Evolutionary conservation across 345 rosid genomes (phyloP).

Genomic region (Arabidopsis arenosa): DNA sequence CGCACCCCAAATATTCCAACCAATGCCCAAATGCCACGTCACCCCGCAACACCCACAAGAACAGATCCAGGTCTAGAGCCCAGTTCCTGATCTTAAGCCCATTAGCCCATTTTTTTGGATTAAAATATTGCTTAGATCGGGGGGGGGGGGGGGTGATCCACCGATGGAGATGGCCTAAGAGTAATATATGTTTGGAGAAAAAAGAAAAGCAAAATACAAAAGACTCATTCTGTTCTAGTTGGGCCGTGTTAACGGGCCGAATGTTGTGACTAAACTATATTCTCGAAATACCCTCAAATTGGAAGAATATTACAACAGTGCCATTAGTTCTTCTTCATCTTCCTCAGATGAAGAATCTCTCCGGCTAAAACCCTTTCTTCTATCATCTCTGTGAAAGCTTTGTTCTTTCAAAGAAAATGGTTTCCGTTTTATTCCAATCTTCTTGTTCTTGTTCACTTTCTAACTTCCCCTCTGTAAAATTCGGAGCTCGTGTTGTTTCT

Average conservation of each 20-base stretch:
- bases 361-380: constrained; percentile 29
- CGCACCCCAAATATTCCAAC: no score
- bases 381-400: not conserved
- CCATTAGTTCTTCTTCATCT: constrained; percentile 2
- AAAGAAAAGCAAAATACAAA: no score
- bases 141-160: no score
- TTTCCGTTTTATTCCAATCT: constrained; percentile 28
- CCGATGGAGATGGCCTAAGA: no score
- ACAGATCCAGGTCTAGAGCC: no score
- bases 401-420: constrained; percentile 27
- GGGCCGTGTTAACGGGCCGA: constrained; percentile 12
- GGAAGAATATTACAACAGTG: not conserved
- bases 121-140: no score
- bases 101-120: no score
- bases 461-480: constrained; percentile 16
- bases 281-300: not conserved
- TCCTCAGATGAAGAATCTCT: not conserved
- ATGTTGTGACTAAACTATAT: no score
- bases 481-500: constrained; percentile 4
- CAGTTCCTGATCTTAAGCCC: no score
- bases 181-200: no score
- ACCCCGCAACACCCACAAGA: no score
- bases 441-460: constrained; percentile 34
- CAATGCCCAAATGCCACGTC: no score
- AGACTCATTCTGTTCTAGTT: not conserved